Evolutionary conservation across 352 stramenopile genomes (phyloP), one percentile per base, ranked within the genome.

Genomic region (Phytophthora chlamydospora): DNA sequence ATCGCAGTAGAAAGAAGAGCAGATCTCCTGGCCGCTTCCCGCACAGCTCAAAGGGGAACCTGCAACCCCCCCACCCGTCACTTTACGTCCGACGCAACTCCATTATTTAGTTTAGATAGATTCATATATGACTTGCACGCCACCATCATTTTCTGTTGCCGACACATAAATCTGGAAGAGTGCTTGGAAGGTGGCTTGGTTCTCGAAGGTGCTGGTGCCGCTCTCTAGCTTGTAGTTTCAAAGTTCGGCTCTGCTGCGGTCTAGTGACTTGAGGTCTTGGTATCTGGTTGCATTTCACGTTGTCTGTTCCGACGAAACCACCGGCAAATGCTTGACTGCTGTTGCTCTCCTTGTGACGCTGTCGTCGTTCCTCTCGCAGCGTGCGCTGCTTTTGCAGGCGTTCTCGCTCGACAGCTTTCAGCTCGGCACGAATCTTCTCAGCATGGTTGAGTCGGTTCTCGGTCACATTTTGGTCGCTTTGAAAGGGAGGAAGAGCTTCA

Each of bases 81-180:
- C 44, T 59, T 6, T 62, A 71, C 49, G 51, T 76, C 19, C 64
- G 77, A 9, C 77, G 77, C 16, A 83, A 80, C 33, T 86, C 77
- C 24, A 62, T 80, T 54, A 78, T 75, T 50, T 86, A 78, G 67
- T 56, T 73, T 65, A 57, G 36, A 62, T 48, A 57, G 16, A 58
- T 45, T 45, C 64, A 50, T 47, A 9, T 6, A 31, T 40, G 40
- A 31, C 32, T 35, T 52, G 27, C 42, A 32, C 11, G 21, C n/a
- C 29, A 10, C 41, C 31, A 44, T 50, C 33, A 46, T 54, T 16
- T 42, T n/a, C 14, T 55, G 38, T 54, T 64, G 5, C 65, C 68
- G 61, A 83, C 40, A 67, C 62, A 71, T 54, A 79, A 61, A 46
- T 70, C 52, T n/a, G 45, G 47, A 48, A 74, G 42, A 41, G 47